Evolutionary conservation across 2,329 filamentous ascomycete species (phyloP).

Genomic region (Talaromyces sp.): DNA sequence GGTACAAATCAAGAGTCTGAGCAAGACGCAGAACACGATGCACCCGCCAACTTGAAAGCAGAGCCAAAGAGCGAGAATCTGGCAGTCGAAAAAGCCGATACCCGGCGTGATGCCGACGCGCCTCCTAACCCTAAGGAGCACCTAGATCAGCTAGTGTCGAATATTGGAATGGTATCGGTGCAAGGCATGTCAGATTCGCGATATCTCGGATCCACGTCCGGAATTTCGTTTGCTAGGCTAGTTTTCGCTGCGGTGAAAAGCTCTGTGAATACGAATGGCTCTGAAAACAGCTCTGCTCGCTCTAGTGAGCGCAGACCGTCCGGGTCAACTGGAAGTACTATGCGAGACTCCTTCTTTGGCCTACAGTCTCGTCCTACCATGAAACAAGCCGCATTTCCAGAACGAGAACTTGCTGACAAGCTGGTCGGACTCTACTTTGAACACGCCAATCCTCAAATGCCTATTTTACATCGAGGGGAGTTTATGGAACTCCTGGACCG

Average conservation of each 20-base stretch:
- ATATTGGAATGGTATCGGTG: slow-evolving; percentile 71
- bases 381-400: slow-evolving; percentile 77
- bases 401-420: slow-evolving; percentile 65
- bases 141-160: slow-evolving; percentile 63
- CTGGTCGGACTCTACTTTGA: slow-evolving; percentile 87
- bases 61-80: slow-evolving; percentile 17
- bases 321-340: slow-evolving; percentile 65
- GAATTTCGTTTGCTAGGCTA: slow-evolving; percentile 89
- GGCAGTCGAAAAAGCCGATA: slow-evolving; percentile 12
- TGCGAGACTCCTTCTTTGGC: slow-evolving; percentile 97
- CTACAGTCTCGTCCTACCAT: slow-evolving; percentile 86
- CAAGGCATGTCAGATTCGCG: slow-evolving; percentile 73
- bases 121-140: slow-evolving; percentile 49
- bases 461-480: slow-evolving; percentile 80
- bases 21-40: slow-evolving; percentile 5
- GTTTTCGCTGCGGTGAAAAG: slow-evolving; percentile 91
- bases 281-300: slow-evolving; percentile 60
- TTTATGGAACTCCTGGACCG: slow-evolving; percentile 85
- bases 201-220: slow-evolving; percentile 78
- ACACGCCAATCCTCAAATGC: slow-evolving; percentile 93
- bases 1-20: slow-evolving; percentile 27
- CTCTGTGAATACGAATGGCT: slow-evolving; percentile 55
- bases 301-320: slow-evolving; percentile 52
- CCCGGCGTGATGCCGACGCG: slow-evolving; percentile 21
- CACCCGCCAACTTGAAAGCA: slow-evolving; percentile 17